These are phyloP conservation scores for Phytophthora colocasiae DNA, from an alignment of 352 stramenopile genomes.

Conservation along the genomic window DNA sequence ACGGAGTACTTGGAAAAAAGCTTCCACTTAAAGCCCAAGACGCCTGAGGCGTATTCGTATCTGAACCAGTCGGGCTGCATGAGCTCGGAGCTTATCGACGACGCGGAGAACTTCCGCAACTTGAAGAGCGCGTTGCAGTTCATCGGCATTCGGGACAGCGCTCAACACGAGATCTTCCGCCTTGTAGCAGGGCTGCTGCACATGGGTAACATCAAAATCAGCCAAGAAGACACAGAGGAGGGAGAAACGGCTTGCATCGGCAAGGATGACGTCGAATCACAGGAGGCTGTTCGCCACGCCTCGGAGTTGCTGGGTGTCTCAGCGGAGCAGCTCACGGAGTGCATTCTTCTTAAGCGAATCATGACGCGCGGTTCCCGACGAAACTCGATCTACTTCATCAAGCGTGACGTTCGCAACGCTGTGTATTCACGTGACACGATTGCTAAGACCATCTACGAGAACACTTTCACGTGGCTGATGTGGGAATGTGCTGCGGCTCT, in stretches of 20 bases:
- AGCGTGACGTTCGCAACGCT: constrained; percentile 71
- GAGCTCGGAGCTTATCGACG: constrained; percentile 74
- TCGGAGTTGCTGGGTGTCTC: constrained; percentile 76
- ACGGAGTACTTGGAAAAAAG: constrained; percentile 52
- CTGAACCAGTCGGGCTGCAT: constrained; percentile 83
- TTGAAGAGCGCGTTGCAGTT: constrained; percentile 74
- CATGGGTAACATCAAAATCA: constrained; percentile 82
- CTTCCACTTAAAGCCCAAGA: constrained; percentile 65
- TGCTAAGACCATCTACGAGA: constrained; percentile 91
- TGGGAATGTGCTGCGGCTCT: constrained; percentile 77
- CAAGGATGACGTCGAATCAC: constrained; percentile 49
- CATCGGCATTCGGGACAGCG: constrained; percentile 71
- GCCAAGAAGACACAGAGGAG: constrained; percentile 73
- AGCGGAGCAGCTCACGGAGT: constrained; percentile 66
- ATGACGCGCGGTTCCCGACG: constrained; percentile 76
- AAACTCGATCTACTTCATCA: constrained; percentile 84
- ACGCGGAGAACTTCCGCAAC: constrained; percentile 69
- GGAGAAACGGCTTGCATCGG: constrained; percentile 76
- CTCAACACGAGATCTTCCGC: constrained; percentile 78
- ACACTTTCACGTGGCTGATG: constrained; percentile 92
- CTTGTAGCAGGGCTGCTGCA: constrained; percentile 78
- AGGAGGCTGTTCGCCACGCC: constrained; percentile 54
- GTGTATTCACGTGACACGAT: constrained; percentile 89
- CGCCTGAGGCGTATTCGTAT: constrained; percentile 68
- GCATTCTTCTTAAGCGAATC: constrained; percentile 84